Evolutionary conservation across 2,329 filamentous ascomycete genomes (phyloP), one percentile per base, ranked within the genome.

Genomic region (Xylaria sp.): DNA sequence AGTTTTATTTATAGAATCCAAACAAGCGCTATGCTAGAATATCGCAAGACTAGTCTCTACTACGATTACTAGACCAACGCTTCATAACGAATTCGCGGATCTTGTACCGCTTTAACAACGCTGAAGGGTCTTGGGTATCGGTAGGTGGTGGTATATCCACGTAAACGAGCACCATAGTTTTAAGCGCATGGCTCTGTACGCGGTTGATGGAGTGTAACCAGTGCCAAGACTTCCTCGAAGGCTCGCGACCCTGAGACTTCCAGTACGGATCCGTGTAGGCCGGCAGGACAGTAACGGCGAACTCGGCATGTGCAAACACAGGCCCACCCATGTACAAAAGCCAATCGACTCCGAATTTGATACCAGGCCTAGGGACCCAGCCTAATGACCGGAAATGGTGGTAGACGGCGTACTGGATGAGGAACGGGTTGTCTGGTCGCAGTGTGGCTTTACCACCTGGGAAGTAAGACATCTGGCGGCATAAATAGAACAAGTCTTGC

Each of bases 311-410:
- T 25, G 94, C 90, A 79, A 99, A 98, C 0, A 96, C 95, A 0
- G 96, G 96, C 0, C 96, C 96, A 23, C 94, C 91, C 66, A 94
- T 91, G 81, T 99, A 99, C 8, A 99, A 87, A n/a, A 99, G 84
- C 84, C 93, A 98, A 80, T 99, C 96, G 10, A 94, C 92, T 25
- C 93, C 93, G 75, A 99, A 99, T 78, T 99, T 99, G 78, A 97
- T 91, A 43, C 96, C 97, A 5, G 92, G 90, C 15, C 97, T 91
- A 0, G 97, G 92, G 0, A 98, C 93, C 95, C 96, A 99, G 28
- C 96, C 96, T 0, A 98, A 85, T 0, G 94, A 97, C 46, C 96
- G 91, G 82, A 97, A 99, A 79, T 99, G 95, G 78, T 99, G 96
- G 79, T 97, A 99, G 20, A 93, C 93, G 13, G 90, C 90, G 77